Base-by-base conservation (phyloP, 2,329 filamentous ascomycete species). In the Colletotrichum simmondsii region DNA sequence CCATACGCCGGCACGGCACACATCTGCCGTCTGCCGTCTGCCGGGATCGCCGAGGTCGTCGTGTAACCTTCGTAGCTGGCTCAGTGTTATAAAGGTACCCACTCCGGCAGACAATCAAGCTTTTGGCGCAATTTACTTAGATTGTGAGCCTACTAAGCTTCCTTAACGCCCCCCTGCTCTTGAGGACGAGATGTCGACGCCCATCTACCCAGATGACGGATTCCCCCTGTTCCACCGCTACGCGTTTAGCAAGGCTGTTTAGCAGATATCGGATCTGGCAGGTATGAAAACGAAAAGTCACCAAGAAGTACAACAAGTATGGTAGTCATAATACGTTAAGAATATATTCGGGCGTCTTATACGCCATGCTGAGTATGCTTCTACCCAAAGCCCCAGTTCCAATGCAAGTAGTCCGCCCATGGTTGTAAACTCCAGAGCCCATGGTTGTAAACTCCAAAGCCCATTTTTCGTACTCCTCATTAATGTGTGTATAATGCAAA, bases 291-390 rank as follows among this genome's bases (percentile, higher is more conserved):
- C 12, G 5, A 16, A 19, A 6, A 54, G 22, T 10, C 22, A 54
- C 11, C n/a, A 22, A 26, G 22, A n/a, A 16, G 24, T 4, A 26
- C 5, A 53, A 28, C 52, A 77, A 68, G 42, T 22, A 22, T 54
- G 52, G 53, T 49, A 12, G 32, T 66, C 54, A 30, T 69, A 71
- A 63, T 63, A 32, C 22, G 26, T 64, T 32, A 64, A 64, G 28
- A 59, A 60, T 35, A 35, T 59, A 72, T 72, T 69, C 8, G 46
- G 59, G 59, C 65, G 65, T 60, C 22, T 53, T 26, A 49, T 28
- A 24, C 59, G 59, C 54, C 59, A 69, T 72, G 70, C 59, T 59
- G 54, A 30, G 37, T 56, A 69, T 69, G 42, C 32, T 59, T 59
- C 65, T 64, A 69, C 54, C 30, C 65, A 54, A 56, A 58, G 46